Evolutionary conservation across 202 grass and related monocot species (phyloP).

Genomic region (Alloteropsis angusta): DNA sequence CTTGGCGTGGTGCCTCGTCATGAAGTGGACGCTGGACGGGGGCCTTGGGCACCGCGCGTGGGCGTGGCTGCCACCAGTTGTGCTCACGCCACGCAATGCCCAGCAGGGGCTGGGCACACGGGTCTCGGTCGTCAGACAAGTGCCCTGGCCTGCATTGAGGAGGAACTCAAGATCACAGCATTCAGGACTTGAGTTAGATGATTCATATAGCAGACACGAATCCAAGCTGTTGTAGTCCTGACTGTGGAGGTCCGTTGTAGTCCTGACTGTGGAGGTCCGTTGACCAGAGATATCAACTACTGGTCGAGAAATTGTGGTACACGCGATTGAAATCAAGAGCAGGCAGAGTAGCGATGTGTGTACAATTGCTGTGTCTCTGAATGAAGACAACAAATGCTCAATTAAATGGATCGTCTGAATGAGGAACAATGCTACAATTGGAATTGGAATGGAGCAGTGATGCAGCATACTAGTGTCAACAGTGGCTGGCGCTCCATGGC

Average conservation of each 20-base stretch:
- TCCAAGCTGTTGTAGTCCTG: neutral
- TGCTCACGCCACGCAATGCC: neutral
- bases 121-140: neutral
- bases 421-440: neutral
- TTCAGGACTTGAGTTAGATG: neutral
- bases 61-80: neutral
- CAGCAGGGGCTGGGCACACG: neutral
- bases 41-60: neutral
- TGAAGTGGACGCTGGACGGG: neutral
- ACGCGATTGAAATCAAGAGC: neutral
- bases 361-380: neutral
- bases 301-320: neutral
- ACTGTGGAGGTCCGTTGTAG: neutral
- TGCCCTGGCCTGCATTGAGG: neutral
- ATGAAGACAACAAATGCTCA: neutral
- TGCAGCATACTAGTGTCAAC: neutral
- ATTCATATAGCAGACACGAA: neutral
- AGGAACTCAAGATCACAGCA: neutral
- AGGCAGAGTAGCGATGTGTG: neutral
- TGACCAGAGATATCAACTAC: neutral
- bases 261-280: neutral
- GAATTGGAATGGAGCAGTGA: neutral
- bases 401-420: neutral
- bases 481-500: neutral
- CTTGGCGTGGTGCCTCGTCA: no score